Evolutionary conservation across 2,329 filamentous ascomycete species (phyloP), one percentile per base, ranked within the genome.

Genomic region (Phyllosticta citrichinensis): DNA sequence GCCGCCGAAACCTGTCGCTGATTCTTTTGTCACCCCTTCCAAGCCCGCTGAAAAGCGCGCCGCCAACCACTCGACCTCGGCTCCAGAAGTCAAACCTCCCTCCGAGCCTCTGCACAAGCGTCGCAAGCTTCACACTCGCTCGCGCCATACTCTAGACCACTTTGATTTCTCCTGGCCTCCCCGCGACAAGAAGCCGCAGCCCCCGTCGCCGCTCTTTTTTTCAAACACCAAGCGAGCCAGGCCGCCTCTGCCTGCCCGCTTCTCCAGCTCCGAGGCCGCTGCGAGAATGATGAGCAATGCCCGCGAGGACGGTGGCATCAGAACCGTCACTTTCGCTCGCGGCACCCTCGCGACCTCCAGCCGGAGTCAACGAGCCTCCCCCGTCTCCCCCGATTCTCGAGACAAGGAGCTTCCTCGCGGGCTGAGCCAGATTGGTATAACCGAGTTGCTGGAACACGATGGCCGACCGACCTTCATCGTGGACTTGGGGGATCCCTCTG

Each of bases 391-490:
- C 9, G 84, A 85, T 61, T 72, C 76, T 63, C 69, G 77, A 63
- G 73, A 76, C 5, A 73, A 77, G 59, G 77, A 82, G 1, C 77
- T 79, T 5, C 64, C 83, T 53, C 79, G 84, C 57, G 75, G 84
- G 57, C 77, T 92, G 4, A 82, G 83, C 52, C 81, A 81, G 25
- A 78, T 91, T 57, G 86, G 87, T 24, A 80, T 90, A 10, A 74
- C 87, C 20, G 89, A 93, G 70, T 75, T 93, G 50, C 73, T 94
- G 51, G 88, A 93, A 68, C 83, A 88, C 65, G 89, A 94, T 69
- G 83, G 87, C 56, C 79, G 89, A 55, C 89, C 88, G 2, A 89
- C 87, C 0, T 90, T 93, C 67, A 81, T 93, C 52, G 78, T 93
- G 35, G 88, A 93, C 67, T 74, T 89, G 57, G 77, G 78, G 8